Base-by-base conservation (phyloP, 225 moss, liverwort and hornwort species). In the Neckera pumila region DNA sequence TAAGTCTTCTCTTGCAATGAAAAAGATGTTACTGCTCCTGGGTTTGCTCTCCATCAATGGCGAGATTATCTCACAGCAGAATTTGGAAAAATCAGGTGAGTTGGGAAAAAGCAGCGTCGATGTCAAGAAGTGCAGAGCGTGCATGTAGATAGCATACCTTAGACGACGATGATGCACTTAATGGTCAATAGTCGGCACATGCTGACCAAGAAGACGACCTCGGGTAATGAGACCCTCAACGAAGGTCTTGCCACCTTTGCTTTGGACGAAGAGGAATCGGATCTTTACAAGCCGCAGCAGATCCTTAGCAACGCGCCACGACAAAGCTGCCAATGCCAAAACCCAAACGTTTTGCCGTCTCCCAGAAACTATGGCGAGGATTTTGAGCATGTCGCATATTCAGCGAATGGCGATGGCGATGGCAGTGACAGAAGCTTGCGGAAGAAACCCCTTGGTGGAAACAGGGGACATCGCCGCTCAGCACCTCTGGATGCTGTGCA, bases 111-210 rank as follows among this genome's bases (percentile, higher is more conserved):
- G 19, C 79, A 53, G 84, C 42, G 51, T 56, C 83, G 38, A 89
- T 64, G 84, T 78, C 76, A 78, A 86, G 80, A 58, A 40, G 84
- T 30, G 87, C 67, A 81, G 81, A 81, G 75, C 71, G 84, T 76
- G 40, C 58, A 27, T 40, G 47, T 78, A 78, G 86, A 28, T 82
- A 87, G 81, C 76, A 42, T 60, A 43, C 62, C 87, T 80, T 62
- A 80, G 85, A 56, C n/a, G 76, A 89, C 69, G 76, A 89, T 91
- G 91, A 89, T 91, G 89, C 89, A 89, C 69, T 76, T 91, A 75
- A 89, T 88, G 85, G 85, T 87, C 54, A 85, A 85, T 82, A 59
- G 86, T 54, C 49, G 88, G 72, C 89, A 82, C 62, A 58, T 84
- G 90, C 77, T 76, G 74, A 42, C 57, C 34, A 85, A 78, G 91